These are phyloP conservation scores for Boletales sp. DNA, from an alignment of 768 basidiomycete genomes.

Conservation along the genomic window DNA sequence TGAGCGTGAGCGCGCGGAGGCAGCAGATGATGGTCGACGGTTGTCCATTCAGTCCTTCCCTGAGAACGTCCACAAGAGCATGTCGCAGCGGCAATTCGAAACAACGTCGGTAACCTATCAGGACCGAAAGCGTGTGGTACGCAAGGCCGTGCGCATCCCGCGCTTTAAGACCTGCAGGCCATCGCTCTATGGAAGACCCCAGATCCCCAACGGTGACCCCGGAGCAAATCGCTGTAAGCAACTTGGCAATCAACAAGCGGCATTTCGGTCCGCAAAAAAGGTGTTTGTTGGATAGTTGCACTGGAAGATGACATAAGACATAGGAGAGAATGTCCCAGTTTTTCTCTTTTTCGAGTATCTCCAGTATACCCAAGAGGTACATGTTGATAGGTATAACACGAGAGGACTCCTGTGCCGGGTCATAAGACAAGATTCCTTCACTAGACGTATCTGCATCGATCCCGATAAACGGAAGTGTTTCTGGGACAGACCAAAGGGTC, in stretches of 20 bases:
- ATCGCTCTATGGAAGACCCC: conserved; percentile 51
- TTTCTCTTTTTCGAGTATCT: conserved; percentile 67
- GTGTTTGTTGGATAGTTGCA: conserved; percentile 93
- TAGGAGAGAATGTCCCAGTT: conserved; percentile 96
- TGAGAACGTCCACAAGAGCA: conserved; percentile 69
- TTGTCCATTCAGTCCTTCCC: conserved; percentile 64
- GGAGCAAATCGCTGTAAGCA: conserved; percentile 67
- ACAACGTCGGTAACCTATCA: conserved; percentile 81
- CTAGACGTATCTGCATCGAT: conserved; percentile 58
- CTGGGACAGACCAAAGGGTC: conserved; percentile 68
- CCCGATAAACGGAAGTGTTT: conserved; percentile 54
- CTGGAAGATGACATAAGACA: conserved; percentile 84
- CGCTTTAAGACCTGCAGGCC: conserved; percentile 59
- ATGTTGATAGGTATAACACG: conserved; percentile 68
- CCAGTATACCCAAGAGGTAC: conserved; percentile 62
- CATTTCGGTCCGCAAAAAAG: conserved; percentile 90
- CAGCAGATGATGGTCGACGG: conserved; percentile 82
- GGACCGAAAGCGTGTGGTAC: conserved; percentile 81
- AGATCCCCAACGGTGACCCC: conserved; percentile 59
- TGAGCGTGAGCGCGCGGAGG: conserved; percentile 83
- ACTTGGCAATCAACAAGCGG: conserved; percentile 52
- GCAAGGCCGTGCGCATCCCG: conserved; percentile 86
- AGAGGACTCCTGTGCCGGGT: conserved; percentile 41
- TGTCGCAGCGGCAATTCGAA: conserved; percentile 68
- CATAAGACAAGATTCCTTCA: conserved; percentile 65